Base-by-base conservation (phyloP, 2,329 filamentous ascomycete species). In the Nemania diffusa region DNA sequence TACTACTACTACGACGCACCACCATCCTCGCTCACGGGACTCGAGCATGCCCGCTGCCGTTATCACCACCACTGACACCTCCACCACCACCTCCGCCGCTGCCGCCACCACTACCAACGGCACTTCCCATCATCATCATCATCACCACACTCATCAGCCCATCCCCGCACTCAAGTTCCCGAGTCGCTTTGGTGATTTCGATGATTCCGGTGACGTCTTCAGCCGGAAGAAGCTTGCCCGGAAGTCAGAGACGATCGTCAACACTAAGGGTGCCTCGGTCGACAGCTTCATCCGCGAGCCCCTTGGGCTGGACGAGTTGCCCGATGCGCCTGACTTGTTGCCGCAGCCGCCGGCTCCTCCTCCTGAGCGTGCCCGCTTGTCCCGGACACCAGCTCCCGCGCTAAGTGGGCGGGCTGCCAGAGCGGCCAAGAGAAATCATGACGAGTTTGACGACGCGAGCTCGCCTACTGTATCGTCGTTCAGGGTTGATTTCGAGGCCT, bases 381-480 rank as follows among this genome's bases (percentile, higher is more conserved):
- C 71, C 24, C 71, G 75, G 57, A 75, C 76, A 40, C 75, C 76
- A 29, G 76, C 73, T 58, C 71, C 77, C 17, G 73, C 71, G 60
- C 66, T 76, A 29, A 76, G 63, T 62, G 71, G 71, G 32, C 71
- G 77, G 67, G 75, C 77, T 60, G 73, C 75, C 51, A 73, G 77
- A 50, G 76, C 77, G 34, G 75, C 75, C 73, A 89, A 88, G 82
- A 80, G 86, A 64, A 79, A 84, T 29, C 79, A 85, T 76, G 86
- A 89, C 69, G 86, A 88, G 65, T 76, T 82, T 17, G 87, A 89
- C 61, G 81, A 83, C 55, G 79, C 82, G 65, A 80, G 81, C 65
- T 89, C 88, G 53, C 87, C 88, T 2, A 83, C 83, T 17, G 78
- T 83, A 17, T 80, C 83, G 59, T 83, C 82, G 52, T 84, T 86